Conservation (phyloP, 164 flowering plant genomes). For the Stephania japonica region DNA sequence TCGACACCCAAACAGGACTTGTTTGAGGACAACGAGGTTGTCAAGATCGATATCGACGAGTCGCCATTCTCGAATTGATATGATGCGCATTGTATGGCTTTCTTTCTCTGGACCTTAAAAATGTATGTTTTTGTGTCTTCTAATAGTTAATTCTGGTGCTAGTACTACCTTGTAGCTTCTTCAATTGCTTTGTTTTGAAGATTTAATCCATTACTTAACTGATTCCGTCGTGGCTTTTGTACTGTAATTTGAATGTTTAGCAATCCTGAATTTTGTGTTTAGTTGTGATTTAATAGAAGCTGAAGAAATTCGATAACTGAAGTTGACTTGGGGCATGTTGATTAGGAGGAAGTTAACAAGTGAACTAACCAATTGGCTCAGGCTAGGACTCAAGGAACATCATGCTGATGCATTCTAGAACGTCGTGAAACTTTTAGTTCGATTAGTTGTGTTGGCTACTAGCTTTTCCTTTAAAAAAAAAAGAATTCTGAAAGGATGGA, state of each 20-base stretch:
- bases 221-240: neutral
- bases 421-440: no score
- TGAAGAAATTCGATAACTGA: no score
- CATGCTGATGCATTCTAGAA: no score
- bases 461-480: neutral
- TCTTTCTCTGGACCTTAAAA: neutral
- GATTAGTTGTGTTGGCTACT: neutral
- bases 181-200: neutral
- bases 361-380: neutral
- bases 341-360: neutral
- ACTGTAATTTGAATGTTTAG: no score
- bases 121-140: neutral
- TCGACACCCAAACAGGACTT: constrained; percentile 58
- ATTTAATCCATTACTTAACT: neutral
- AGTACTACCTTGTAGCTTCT: neutral
- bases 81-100: neutral
- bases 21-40: constrained; percentile 46
- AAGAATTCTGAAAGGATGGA: neutral
- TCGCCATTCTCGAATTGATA: constrained; percentile 34
- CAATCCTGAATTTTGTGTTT: no score
- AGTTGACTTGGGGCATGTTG: no score
- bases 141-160: neutral
- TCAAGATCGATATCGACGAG: constrained; percentile 68
- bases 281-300: no score
- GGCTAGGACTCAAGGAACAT: no score